Evolutionary conservation across 495 filamentous ascomycete genomes (phyloP), one percentile per base, ranked within the genome.

Genomic region (Annulohypoxylon moriforme): DNA sequence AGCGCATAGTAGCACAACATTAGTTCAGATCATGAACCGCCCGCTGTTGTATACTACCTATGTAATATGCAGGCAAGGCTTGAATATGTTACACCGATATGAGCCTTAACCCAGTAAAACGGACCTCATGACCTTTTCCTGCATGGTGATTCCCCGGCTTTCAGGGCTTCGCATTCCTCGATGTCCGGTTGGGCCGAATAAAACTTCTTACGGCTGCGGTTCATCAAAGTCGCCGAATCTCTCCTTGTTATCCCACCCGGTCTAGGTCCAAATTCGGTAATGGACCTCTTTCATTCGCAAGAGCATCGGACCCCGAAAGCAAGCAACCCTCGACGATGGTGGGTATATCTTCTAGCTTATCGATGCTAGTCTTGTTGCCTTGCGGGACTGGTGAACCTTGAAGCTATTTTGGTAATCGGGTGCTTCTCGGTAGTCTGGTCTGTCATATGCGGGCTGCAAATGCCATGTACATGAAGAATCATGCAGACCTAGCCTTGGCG

Each of bases 401-500:
- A 66, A 25, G 25, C 47, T 52, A 52, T 52, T 29, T 18, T 57
- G 44, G 58, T 24, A 36, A 25, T 66, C 44, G 63, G 56, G 46
- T 61, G 42, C 42, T 29, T 18, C 29, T 59, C 49, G 36, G 34
- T 55, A 44, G 55, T 22, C 55, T 58, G 65, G 57, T 67, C 57
- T 73, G 34, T 67, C 61, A 60, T 67, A 52, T 73, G 71, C 66
- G 67, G 60, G 31, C 31, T 65, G 56, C 61, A 69, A 57, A 69
- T 50, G 61, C 50, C 38, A 68, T 65, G 47, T 52, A n/a, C n/a
- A 29, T 29, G 18, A 64, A 55, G 27, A 57, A 67, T 60, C 44
- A 64, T 73, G 71, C 71, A 73, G 61, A 59, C 33, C n/a, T 57
- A 27, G 66, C 25, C 70, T 69, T 73, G 58, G 70, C 66, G 50